Conservation (phyloP, 2,329 filamentous ascomycete genomes). For the Orbilia javanica region DNA sequence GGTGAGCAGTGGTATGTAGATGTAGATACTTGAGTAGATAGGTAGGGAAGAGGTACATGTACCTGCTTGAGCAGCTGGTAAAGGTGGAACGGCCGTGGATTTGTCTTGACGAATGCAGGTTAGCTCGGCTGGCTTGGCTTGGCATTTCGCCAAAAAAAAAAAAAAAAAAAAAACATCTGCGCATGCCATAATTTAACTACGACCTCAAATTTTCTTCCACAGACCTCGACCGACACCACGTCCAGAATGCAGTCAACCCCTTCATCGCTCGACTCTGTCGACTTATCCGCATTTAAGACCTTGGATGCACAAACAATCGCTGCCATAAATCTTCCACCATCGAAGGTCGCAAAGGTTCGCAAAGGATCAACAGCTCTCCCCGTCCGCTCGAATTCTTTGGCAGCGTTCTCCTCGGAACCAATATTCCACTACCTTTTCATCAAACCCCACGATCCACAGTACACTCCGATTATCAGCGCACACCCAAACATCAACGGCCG, state of each 20-base stretch:
- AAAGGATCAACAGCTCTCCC: slow-evolving; percentile 50
- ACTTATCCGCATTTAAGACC: slow-evolving; percentile 47
- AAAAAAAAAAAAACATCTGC: too few relatives aligned
- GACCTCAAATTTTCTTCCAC: slow-evolving; percentile 11
- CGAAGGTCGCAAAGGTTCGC: slow-evolving; percentile 35
- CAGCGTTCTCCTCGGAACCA: slow-evolving; percentile 63
- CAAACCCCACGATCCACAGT: slow-evolving; percentile 82
- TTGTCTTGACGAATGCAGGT: not conserved
- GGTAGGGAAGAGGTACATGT: too few relatives aligned
- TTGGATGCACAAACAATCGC: slow-evolving; percentile 35
- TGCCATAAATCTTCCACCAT: slow-evolving; percentile 27
- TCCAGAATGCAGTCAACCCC: slow-evolving; percentile 28
- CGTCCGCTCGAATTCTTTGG: slow-evolving; percentile 25
- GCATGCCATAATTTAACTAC: too few relatives aligned
- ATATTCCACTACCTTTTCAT: slow-evolving; percentile 88
- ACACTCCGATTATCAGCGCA: slow-evolving; percentile 50
- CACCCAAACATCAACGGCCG: slow-evolving; percentile 78
- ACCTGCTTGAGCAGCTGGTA: too few relatives aligned
- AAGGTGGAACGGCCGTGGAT: too few relatives aligned
- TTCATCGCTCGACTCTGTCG: slow-evolving; percentile 5
- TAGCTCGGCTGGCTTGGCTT: not conserved
- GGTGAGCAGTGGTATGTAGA: not conserved
- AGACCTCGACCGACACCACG: not conserved
- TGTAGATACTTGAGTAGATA: too few relatives aligned
- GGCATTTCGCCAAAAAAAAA: not conserved